Evolutionary conservation across 352 stramenopile species (phyloP).

Genomic region (Phytophthora colocasiae): DNA sequence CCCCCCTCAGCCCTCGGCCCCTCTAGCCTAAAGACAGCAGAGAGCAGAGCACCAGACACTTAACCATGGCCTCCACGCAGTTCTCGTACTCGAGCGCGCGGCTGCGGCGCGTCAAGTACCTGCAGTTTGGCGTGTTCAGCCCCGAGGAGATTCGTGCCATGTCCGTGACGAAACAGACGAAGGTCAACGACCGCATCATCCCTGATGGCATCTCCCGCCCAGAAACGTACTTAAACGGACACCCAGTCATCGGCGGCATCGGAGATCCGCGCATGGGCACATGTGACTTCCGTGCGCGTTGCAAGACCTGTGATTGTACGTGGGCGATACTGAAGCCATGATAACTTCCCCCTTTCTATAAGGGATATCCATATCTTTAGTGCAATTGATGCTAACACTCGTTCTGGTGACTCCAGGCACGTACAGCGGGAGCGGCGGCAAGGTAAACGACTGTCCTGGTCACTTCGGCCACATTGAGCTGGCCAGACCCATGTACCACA

Average conservation of each 20-base stretch:
- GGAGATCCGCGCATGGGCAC: conserved; percentile 98
- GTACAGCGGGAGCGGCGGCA: conserved; percentile 91
- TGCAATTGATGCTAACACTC: conserved; percentile 11
- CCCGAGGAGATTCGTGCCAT: conserved; percentile 98
- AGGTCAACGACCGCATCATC: conserved; percentile 97
- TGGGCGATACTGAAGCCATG: conserved; percentile 21
- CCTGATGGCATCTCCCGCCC: conserved; percentile 95
- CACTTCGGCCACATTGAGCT: conserved; percentile 99
- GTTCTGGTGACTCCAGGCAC: conserved; percentile 47
- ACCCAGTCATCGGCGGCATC: conserved; percentile 98
- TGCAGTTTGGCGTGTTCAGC: conserved; percentile 99
- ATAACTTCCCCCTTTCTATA: background rate
- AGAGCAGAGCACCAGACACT: background rate
- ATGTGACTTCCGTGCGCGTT: conserved; percentile 88
- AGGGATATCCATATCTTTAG: conserved; percentile 9
- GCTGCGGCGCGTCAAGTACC: conserved; percentile 96
- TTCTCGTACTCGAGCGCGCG: conserved; percentile 97
- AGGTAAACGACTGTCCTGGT: conserved; percentile 97
- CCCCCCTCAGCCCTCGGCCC: background rate
- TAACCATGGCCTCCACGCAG: conserved; percentile 79
- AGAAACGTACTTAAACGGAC: conserved; percentile 91
- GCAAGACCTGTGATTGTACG: conserved; percentile 93
- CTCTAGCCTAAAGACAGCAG: background rate
- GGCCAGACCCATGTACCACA: conserved; percentile 96
- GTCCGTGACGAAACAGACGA: conserved; percentile 97